Base-by-base conservation (phyloP, 306 rosid species). In the Pachyrhizus erosus region DNA sequence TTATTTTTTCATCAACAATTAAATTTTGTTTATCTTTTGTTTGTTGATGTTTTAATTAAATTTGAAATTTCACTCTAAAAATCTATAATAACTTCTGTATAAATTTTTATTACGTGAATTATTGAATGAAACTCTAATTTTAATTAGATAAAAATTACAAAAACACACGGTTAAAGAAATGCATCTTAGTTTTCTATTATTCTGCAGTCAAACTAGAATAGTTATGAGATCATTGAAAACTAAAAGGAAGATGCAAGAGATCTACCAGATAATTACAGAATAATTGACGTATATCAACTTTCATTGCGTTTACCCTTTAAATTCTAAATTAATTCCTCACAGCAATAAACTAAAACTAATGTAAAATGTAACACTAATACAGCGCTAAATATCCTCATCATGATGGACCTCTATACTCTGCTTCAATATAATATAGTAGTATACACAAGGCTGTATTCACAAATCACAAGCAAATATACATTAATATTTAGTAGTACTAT, bases 391-490 rank as follows among this genome's bases (percentile, higher is more conserved):
- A 74, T 70, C 11, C 31, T 46, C 18, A 65, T 64, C 23, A 31
- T 37, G 75, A 33, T 51, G 55, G 14, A 67, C 43, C 57, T 43
- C 3, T 43, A 24, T 46, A 34, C 54, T 60, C 27, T 61, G 4
- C 20, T 34, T 54, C 69, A 64, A 52, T 76, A n/a, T 34, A 31
- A 60, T 75, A 61, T 62, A 27, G 10, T 23, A 60, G 10, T 23
- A 60, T 57, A 37, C 42, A 66, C 46, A 52, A 72, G 9, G 26
- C 13, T 69, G 61, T 39, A 78, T 82, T 48, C 77, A 74, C 71
- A 61, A 61, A 64, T 76, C 78, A 70, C 12, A 58, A 67, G 15
- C 78, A 34, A 26, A 54, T 70, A 64, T 31, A 48, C 70, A 68
- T 23, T 45, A 17, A 15, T 26, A 24, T 66, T 15, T 17, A 18